phyloP scores from a whole-genome alignment of 2,329 filamentous ascomycete species.

The Cordyceps farinosa region DNA sequence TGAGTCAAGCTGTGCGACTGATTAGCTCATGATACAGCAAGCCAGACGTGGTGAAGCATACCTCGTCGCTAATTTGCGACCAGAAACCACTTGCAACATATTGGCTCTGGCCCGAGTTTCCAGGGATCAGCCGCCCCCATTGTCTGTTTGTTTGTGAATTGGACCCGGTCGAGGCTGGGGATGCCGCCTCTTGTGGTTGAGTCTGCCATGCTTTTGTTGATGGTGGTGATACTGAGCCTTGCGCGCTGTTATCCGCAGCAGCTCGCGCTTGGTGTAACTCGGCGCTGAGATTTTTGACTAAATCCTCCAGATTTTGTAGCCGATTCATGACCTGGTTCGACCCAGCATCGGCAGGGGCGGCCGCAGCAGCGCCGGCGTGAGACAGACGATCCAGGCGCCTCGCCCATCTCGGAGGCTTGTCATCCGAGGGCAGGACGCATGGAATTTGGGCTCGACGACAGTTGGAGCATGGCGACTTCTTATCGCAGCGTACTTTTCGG shows the following conservation, averaged over 20 bases:
- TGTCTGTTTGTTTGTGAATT: slow-evolving; percentile 23
- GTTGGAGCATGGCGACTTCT: slow-evolving; percentile 53
- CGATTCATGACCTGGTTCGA: slow-evolving; percentile 45
- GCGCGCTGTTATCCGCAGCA: slow-evolving; percentile 23
- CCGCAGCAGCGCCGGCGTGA: slow-evolving; percentile 33
- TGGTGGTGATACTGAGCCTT: slow-evolving; percentile 20
- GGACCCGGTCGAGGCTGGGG: neutral
- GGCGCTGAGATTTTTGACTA: slow-evolving; percentile 48
- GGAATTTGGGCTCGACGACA: slow-evolving; percentile 51
- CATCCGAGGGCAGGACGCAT: slow-evolving; percentile 47
- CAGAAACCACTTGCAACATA: slow-evolving; percentile 54
- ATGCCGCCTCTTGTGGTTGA: slow-evolving; percentile 29
- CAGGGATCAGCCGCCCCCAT: slow-evolving; percentile 14
- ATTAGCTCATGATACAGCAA: slow-evolving; percentile 9
- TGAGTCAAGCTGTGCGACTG: slow-evolving; percentile 37
- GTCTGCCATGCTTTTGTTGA: slow-evolving; percentile 26
- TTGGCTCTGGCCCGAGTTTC: slow-evolving; percentile 32
- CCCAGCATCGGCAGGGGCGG: slow-evolving; percentile 27
- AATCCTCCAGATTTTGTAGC: slow-evolving; percentile 44
- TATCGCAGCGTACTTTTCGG: slow-evolving; percentile 58
- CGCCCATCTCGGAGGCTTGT: slow-evolving; percentile 52
- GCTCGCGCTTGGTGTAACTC: slow-evolving; percentile 42
- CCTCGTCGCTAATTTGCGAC: slow-evolving; percentile 54
- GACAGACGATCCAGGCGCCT: slow-evolving; percentile 45
- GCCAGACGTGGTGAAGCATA: slow-evolving; percentile 26